Evolutionary conservation across 306 rosid genomes (phyloP).

Genomic region (Phaseolus lunatus): DNA sequence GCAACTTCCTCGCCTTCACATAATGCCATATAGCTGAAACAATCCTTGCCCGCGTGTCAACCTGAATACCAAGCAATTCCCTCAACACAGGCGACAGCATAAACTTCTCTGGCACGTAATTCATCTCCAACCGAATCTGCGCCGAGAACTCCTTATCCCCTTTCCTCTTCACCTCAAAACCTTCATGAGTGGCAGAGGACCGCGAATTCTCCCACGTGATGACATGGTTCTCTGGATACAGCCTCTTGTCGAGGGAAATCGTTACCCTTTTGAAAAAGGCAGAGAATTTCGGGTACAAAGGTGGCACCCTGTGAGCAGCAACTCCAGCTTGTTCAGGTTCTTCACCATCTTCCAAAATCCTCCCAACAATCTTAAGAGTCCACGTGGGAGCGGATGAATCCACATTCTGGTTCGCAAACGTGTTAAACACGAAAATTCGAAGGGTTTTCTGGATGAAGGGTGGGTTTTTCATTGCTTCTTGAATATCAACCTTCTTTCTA

Average conservation of each 20-base stretch:
- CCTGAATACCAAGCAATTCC: slow-evolving; percentile 12
- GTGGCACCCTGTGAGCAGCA: background rate
- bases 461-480: slow-evolving; percentile 19
- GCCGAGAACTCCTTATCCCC: slow-evolving; percentile 6
- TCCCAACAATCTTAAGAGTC: slow-evolving; percentile 23
- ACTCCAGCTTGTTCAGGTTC: background rate
- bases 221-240: background rate
- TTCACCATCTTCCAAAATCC: slow-evolving; percentile 7
- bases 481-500: background rate
- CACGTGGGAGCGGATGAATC: background rate
- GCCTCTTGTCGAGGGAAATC: background rate
- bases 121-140: slow-evolving; percentile 19
- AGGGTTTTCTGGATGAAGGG: slow-evolving; percentile 13
- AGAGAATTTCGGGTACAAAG: background rate
- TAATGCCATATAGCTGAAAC: slow-evolving; percentile 4
- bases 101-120: slow-evolving; percentile 8
- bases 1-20: slow-evolving; percentile 21
- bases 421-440: slow-evolving; percentile 17
- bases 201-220: slow-evolving; percentile 2
- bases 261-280: background rate
- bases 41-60: slow-evolving; percentile 15
- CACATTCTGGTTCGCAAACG: background rate
- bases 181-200: background rate
- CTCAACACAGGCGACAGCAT: background rate
- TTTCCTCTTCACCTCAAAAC: slow-evolving; percentile 26